Conservation (phyloP, 768 basidiomycete genomes). For the Cystobasidium onofrii region DNA sequence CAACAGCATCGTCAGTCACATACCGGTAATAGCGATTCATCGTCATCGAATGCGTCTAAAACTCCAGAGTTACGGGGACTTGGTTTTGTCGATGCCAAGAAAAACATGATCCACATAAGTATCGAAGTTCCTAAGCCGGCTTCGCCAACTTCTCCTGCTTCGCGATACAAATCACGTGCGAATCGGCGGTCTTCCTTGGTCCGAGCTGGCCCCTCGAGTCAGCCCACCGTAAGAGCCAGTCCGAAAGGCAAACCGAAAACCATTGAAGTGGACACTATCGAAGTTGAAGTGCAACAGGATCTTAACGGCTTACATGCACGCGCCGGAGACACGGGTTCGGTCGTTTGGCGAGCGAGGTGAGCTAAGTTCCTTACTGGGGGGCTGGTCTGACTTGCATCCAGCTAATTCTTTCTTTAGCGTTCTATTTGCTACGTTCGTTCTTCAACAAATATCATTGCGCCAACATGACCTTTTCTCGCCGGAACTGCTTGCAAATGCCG, state of each 20-base stretch:
- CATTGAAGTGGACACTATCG: background rate
- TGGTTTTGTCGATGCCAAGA: conserved; percentile 10
- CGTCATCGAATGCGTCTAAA: background rate
- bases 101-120: background rate
- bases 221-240: background rate
- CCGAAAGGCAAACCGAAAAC: background rate
- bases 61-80: background rate
- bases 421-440: background rate
- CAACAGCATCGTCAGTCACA: background rate
- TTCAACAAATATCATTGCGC: background rate
- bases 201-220: background rate
- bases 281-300: conserved; percentile 12
- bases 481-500: background rate
- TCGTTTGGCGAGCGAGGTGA: conserved; percentile 19
- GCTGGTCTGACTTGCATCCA: no score
- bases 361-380: background rate
- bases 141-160: background rate
- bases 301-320: background rate
- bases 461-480: background rate
- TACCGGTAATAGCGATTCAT: background rate
- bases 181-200: background rate
- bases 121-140: background rate
- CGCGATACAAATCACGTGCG: background rate
- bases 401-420: background rate
- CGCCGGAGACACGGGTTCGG: conserved; percentile 16